Conservation (phyloP, 1,139 yeast genomes). For the Protomyces pachydermus region DNA sequence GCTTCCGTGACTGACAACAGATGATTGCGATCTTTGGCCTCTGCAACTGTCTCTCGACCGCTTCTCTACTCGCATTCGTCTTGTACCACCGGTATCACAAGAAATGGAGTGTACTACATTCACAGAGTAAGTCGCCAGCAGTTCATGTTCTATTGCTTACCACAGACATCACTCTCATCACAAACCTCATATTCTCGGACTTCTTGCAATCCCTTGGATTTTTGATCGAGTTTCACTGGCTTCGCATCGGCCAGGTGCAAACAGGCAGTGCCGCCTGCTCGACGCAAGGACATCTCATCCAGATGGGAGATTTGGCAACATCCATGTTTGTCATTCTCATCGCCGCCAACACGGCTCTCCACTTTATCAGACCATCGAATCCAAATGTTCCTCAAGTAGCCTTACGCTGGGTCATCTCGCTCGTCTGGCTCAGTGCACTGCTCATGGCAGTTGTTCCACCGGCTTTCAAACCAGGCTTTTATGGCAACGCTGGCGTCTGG, state of each 20-base stretch:
- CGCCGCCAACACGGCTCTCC: neutral
- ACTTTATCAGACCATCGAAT: neutral
- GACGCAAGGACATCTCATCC: neutral
- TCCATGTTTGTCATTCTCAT: constrained; percentile 6
- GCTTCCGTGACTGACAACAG: neutral
- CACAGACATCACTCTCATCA: neutral
- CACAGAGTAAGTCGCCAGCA: neutral
- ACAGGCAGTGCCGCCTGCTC: neutral
- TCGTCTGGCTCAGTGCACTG: constrained; percentile 1
- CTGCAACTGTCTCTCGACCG: neutral
- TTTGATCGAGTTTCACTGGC: constrained; percentile 1
- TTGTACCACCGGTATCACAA: constrained; percentile 1
- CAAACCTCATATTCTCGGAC: neutral
- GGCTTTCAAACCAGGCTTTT: neutral
- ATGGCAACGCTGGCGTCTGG: constrained; percentile 1
- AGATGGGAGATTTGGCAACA: constrained; percentile 4
- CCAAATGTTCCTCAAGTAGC: neutral
- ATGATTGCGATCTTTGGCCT: neutral
- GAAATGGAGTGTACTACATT: neutral
- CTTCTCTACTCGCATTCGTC: neutral
- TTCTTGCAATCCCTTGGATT: neutral
- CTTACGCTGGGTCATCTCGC: neutral
- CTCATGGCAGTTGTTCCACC: neutral
- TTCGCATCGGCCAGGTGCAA: neutral
- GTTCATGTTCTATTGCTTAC: neutral